phyloP scores from a whole-genome alignment of 2,329 filamentous ascomycete genomes.

The Botrytis byssoidea region DNA sequence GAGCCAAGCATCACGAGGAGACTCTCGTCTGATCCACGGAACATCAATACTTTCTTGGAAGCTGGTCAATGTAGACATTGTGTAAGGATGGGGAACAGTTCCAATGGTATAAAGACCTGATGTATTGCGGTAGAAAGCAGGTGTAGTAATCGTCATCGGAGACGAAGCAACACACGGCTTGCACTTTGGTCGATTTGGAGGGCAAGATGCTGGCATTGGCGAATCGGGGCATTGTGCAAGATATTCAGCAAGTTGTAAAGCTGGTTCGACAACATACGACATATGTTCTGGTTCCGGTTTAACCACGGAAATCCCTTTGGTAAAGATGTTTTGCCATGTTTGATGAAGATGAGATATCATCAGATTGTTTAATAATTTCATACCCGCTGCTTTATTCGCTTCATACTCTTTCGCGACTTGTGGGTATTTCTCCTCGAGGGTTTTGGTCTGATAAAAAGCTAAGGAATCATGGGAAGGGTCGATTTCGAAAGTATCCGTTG shows the following conservation, averaged over 20 bases:
- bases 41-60: slow-evolving; percentile 61
- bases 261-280: slow-evolving; percentile 67
- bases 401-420: slow-evolving; percentile 62
- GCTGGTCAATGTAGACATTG: slow-evolving; percentile 66
- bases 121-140: slow-evolving; percentile 67
- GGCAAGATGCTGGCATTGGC: slow-evolving; percentile 74
- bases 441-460: slow-evolving; percentile 71
- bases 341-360: slow-evolving; percentile 83
- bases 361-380: slow-evolving; percentile 66
- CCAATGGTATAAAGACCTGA: slow-evolving; percentile 77
- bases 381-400: slow-evolving; percentile 56
- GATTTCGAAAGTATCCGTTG: slow-evolving; percentile 58
- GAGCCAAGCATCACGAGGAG: slow-evolving; percentile 78
- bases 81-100: slow-evolving; percentile 89
- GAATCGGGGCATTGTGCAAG: slow-evolving; percentile 73
- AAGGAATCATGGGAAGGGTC: slow-evolving; percentile 66
- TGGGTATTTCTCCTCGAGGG: slow-evolving; percentile 64
- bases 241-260: slow-evolving; percentile 69
- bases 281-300: slow-evolving; percentile 78
- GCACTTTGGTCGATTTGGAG: slow-evolving; percentile 76
- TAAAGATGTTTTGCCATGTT: slow-evolving; percentile 79
- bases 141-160: slow-evolving; percentile 65
- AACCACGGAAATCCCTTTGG: slow-evolving; percentile 73
- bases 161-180: slow-evolving; percentile 67
- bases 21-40: slow-evolving; percentile 63